Evolutionary conservation across 1,139 yeast species (phyloP), one percentile per base, ranked within the genome.

Genomic region (Debaryomyces sp.): DNA sequence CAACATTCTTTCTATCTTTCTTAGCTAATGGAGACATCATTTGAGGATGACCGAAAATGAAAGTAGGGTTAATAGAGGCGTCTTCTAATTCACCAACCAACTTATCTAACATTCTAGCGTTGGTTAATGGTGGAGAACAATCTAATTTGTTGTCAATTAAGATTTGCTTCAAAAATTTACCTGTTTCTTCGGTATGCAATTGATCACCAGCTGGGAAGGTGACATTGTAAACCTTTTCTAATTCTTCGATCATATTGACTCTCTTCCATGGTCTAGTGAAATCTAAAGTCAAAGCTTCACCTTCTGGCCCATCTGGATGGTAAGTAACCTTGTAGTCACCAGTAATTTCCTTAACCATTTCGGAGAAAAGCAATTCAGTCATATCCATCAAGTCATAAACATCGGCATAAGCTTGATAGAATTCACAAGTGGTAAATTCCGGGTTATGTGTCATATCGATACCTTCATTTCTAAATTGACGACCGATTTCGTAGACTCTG

Each of bases 21-120:
- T 94, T 94, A 67, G 99, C 99, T 73, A 94, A 82, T 57, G 99
- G 99, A 53, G 98, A 94, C 99, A 94, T 94, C 96, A 94, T 90
- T 78, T 94, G 97, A 54, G 99, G 99, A 73, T 94, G 99, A 58
- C 99, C 99, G 64, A 90, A 92, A 72, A 94, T 89, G 73, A 94
- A 94, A 42, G 99, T 94, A 62, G 99, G 99, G 80, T 90, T 94
- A 72, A 92, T 89, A 67, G 96, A 89, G 48, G 84, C 79, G 65
- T 91, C 97, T 78, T 94, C 99, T 56, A 77, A 71, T 69, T 90
- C 98, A 64, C 99, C 98, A 60, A 94, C 97, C 58, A 94, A 84
- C 80, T 89, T 92, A 80, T 94, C 99, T 69, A 94, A 83, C 97
- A 94, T 92, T 79, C 99, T 89, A 50, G 99, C 97, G 73, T 92